Base-by-base conservation (phyloP, 192 early-diverging fungal genomes). In the Spinellus fusiger region DNA sequence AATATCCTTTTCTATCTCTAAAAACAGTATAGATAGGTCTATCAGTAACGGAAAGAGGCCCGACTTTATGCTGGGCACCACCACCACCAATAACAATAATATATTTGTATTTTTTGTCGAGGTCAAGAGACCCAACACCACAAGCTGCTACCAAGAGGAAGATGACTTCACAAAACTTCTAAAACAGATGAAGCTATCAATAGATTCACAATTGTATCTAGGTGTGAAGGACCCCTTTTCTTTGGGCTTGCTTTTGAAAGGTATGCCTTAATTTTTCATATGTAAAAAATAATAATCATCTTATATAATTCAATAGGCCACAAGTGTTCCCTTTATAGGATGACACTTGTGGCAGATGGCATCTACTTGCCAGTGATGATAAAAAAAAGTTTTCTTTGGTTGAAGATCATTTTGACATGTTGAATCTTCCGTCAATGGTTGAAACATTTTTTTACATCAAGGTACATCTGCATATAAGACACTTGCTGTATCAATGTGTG, bases 281-380 rank as follows among this genome's bases (percentile, higher is more conserved):
- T 54, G n/a, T 34, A 54, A 15, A 34, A 47, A 34, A 34, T 33
- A 54, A 56, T 15, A 25, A 37, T 37, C 51, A 53, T 31, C 5
- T 29, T 53, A 53, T 56, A 20, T 37, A 56, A 56, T 38, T 12
- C 33, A 56, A 56, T 56, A 56, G 54, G 54, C 0, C 38, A 37
- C 38, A 10, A 56, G 12, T 20, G 35, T 25, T 37, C 33, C 1
- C 54, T 56, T 34, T 56, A 25, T 35, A 31, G 38, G 18, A 56
- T 35, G 54, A 40, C 20, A 20, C 6, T 50, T 23, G n/a, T n/a
- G n/a, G n/a, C n/a, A n/a, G n/a, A n/a, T n/a, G n/a, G n/a, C n/a
- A n/a, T n/a, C n/a, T n/a, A n/a, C n/a, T n/a, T n/a, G n/a, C n/a
- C n/a, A n/a, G n/a, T n/a, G n/a, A n/a, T n/a, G n/a, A n/a, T n/a